A percentile compares a stretch with the other conserved stretches of the same genome.
Evolutionary conservation across 2,329 filamentous ascomycete species (phyloP).

Genomic region (Thyridium curvatum): DNA sequence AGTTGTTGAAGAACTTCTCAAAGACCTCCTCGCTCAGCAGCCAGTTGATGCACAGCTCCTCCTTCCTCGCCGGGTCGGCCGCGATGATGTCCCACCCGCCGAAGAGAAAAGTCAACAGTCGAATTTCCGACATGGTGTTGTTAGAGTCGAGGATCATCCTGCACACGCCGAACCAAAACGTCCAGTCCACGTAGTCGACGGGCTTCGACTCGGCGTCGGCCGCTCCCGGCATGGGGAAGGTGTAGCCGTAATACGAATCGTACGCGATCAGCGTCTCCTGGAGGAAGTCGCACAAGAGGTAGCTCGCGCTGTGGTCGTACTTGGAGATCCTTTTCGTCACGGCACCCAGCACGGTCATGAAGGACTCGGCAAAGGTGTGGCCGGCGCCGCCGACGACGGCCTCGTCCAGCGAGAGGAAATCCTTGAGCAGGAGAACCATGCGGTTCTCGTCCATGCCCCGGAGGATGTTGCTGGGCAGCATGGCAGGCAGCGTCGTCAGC

Average conservation of each 20-base stretch:
- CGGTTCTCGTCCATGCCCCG: conserved; percentile 86
- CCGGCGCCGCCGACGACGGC: conserved; percentile 37
- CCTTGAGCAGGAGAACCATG: conserved; percentile 73
- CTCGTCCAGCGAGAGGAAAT: conserved; percentile 58
- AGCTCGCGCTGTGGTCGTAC: conserved; percentile 78
- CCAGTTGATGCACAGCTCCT: conserved; percentile 65
- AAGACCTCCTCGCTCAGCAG: conserved; percentile 71
- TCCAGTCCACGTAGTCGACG: conserved; percentile 60
- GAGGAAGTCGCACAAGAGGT: conserved; percentile 84
- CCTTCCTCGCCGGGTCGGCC: conserved; percentile 60
- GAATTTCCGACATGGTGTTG: conserved; percentile 85
- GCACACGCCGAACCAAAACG: conserved; percentile 80
- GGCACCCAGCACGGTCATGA: conserved; percentile 66
- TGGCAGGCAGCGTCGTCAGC: conserved; percentile 54
- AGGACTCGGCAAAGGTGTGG: conserved; percentile 69
- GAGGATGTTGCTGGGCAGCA: conserved; percentile 59
- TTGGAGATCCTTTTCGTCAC: conserved; percentile 70
- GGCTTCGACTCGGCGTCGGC: conserved; percentile 1
- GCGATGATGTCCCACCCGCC: conserved; percentile 70
- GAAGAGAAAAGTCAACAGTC: conserved; percentile 76
- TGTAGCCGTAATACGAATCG: conserved; percentile 37
- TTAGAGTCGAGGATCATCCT: conserved; percentile 73
- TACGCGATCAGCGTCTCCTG: conserved; percentile 71
- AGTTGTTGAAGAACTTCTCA: conserved; percentile 80
- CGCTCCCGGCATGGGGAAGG: conserved; percentile 12